Evolutionary conservation across 129 eudicot genomes (phyloP).

Genomic region (Flaveria trinervia): DNA sequence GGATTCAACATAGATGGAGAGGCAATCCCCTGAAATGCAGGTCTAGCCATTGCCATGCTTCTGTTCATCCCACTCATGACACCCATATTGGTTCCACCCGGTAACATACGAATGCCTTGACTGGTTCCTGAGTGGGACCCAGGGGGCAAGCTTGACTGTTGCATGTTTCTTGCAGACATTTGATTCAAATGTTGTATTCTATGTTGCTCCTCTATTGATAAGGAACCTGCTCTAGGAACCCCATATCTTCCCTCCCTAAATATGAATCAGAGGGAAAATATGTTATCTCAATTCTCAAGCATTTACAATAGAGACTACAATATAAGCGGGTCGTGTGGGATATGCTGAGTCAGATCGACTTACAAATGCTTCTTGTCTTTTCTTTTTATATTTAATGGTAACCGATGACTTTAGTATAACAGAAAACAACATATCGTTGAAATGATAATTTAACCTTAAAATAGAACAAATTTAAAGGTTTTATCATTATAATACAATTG

Average conservation of each 20-base stretch:
- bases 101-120: slow-evolving; percentile 60
- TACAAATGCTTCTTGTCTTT: not conserved
- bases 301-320: not conserved
- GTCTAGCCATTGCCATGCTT: slow-evolving; percentile 61
- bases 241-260: slow-evolving; percentile 76
- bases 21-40: slow-evolving; percentile 61
- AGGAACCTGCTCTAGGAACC: slow-evolving; percentile 64
- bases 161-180: slow-evolving; percentile 68
- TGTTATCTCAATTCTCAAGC: not conserved
- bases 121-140: slow-evolving; percentile 62
- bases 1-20: slow-evolving; percentile 58
- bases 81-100: slow-evolving; percentile 62
- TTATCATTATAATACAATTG: not conserved
- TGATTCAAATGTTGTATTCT: slow-evolving; percentile 69
- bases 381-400: not conserved
- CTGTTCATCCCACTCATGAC: slow-evolving; percentile 51
- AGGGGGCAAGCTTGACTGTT: slow-evolving; percentile 52
- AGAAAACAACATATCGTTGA: not conserved
- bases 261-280: slow-evolving; percentile 2
- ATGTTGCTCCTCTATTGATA: slow-evolving; percentile 74
- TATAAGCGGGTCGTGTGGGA: not conserved
- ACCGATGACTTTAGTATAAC: not conserved
- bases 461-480: not conserved
- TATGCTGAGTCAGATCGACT: not conserved
- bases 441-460: not conserved